Evolutionary conservation across 805 yeast genomes (phyloP).

Genomic region (Candida boidinii): DNA sequence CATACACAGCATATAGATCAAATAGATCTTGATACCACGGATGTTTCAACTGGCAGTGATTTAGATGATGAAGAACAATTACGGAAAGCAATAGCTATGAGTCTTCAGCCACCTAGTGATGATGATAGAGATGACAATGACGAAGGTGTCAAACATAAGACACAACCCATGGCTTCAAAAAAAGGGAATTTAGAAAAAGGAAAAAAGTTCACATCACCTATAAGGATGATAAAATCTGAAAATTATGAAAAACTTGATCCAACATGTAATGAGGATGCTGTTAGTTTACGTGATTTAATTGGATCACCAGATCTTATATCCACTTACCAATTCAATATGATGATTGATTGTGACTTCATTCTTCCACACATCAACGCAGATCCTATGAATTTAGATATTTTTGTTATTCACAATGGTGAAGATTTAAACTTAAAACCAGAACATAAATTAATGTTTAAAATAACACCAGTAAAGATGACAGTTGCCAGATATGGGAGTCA

Average conservation of each 20-base stretch:
- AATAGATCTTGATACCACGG: too few relatives aligned
- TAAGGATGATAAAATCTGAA: constrained; percentile 16
- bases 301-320: constrained; percentile 14
- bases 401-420: constrained; percentile 25
- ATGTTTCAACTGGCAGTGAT: too few relatives aligned
- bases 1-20: too few relatives aligned
- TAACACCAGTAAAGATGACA: constrained; percentile 14
- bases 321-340: constrained; percentile 25
- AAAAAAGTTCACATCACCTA: constrained; percentile 14
- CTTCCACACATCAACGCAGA: constrained; percentile 13
- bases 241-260: constrained; percentile 14
- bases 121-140: constrained; percentile 24
- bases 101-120: too few relatives aligned
- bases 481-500: constrained; percentile 38
- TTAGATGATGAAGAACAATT: too few relatives aligned
- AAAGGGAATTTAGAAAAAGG: constrained; percentile 20
- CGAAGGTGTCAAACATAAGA: too few relatives aligned
- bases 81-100: too few relatives aligned
- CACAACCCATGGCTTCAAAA: too few relatives aligned
- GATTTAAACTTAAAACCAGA: constrained; percentile 25
- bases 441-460: constrained; percentile 10
- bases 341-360: constrained; percentile 21
- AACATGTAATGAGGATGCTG: constrained; percentile 17
- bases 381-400: constrained; percentile 11
- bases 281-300: constrained; percentile 18